Evolutionary conservation across 148 eudicot genomes (phyloP), one percentile per base, ranked within the genome.

Genomic region (Rhododendron henanense): DNA sequence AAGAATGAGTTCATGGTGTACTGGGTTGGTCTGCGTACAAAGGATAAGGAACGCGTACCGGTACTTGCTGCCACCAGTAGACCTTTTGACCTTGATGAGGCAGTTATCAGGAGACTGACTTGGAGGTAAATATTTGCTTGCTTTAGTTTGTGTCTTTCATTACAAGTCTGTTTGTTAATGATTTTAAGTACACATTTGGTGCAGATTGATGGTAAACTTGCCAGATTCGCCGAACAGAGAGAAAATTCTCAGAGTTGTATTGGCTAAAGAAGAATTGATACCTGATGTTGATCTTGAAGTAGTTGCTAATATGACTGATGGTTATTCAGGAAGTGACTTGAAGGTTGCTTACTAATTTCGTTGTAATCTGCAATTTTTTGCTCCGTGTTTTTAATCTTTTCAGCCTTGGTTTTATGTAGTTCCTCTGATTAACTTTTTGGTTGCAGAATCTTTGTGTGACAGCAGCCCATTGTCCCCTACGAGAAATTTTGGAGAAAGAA

Each of bases 61-160:
- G 99, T 95, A 63, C 98, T 96, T 77, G 96, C 96, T 71, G 99
- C 99, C 67, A 95, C 99, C 11, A 96, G 94, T 86, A 92, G 99
- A 88, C 98, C 99, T 74, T 96, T 96, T 88, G 98, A 96, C 88
- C 94, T 96, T 82, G 99, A 96, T 86, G 99, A 96, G 88, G 99
- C 99, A 86, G 98, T 96, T 33, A 93, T 95, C 59, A 91, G 99
- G 90, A 93, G 99, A 91, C 94, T 96, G 59, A 98, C 97, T 47
- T 92, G 97, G 74, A 94, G 97, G 98, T 95, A 50, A 51, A 57
- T 61, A 33, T 84, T 63, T 57, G 50, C 71, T 85, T 65, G 4
- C 28, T 48, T 79, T 21, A 4, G 15, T 50, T 25, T 59, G 31
- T 86, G 28, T 21, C 28, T 41, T 14, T 8, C 48, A 41, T 13